Conservation (phyloP, 768 basidiomycete genomes). For the Termitomyces sp. region DNA sequence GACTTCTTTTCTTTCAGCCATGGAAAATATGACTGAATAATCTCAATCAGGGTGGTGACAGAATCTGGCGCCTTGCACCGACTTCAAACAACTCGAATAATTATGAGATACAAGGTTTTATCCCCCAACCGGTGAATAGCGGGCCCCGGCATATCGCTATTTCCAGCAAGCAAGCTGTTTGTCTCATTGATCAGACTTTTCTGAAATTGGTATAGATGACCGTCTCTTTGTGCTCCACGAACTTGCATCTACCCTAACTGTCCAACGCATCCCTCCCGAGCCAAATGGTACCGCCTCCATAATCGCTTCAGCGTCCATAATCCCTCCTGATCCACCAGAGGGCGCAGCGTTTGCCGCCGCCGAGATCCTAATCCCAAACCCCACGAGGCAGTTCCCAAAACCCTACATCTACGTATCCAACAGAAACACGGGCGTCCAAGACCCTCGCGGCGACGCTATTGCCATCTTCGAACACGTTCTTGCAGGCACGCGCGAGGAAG, state of each 20-base stretch:
- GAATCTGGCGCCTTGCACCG: slow-evolving; percentile 54
- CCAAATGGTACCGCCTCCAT: slow-evolving; percentile 46
- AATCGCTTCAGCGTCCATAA: slow-evolving; percentile 44
- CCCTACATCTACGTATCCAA: slow-evolving; percentile 66
- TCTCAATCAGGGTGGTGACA: slow-evolving; percentile 48
- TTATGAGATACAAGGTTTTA: slow-evolving; percentile 52
- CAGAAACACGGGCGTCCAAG: slow-evolving; percentile 47
- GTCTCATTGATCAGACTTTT: background rate
- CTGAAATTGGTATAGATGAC: slow-evolving; percentile 28
- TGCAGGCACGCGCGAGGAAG: slow-evolving; percentile 15
- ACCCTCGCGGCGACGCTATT: slow-evolving; percentile 54
- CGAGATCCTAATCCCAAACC: slow-evolving; percentile 57
- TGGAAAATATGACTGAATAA: background rate
- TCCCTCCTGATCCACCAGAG: slow-evolving; percentile 36
- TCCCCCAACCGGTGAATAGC: slow-evolving; percentile 32
- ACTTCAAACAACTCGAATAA: slow-evolving; percentile 40
- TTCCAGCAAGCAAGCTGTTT: slow-evolving; percentile 20
- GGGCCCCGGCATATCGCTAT: slow-evolving; percentile 59
- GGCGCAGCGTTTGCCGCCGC: slow-evolving; percentile 46
- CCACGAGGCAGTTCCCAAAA: slow-evolving; percentile 38
- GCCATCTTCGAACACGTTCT: slow-evolving; percentile 48
- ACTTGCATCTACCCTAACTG: slow-evolving; percentile 48
- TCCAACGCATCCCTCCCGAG: slow-evolving; percentile 50
- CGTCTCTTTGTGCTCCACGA: slow-evolving; percentile 53
- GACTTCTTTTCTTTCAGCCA: background rate